Percentiles rank a stretch among this genome's conserved stretches.
phyloP scores from a whole-genome alignment of 2,329 filamentous ascomycete genomes.

The Hirsutella rhossiliensis region DNA sequence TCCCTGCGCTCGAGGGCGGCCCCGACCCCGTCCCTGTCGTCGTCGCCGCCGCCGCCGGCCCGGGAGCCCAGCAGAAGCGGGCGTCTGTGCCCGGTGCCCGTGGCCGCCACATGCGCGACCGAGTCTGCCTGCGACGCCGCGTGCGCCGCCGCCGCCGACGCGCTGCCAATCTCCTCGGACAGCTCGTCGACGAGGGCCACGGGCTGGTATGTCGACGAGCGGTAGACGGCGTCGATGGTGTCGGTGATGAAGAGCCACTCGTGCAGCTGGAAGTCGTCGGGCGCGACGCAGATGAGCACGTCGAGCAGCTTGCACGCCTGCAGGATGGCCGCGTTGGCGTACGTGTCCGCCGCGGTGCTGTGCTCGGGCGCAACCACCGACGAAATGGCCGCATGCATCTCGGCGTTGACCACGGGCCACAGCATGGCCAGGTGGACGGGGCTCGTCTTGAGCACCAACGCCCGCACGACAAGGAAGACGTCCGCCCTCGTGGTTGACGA shows the following conservation, averaged over 20 bases:
- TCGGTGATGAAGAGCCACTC: constrained; percentile 98
- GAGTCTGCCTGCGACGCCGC: background rate
- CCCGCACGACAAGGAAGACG: constrained; percentile 76
- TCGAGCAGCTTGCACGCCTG: constrained; percentile 94
- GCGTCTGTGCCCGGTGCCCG: background rate
- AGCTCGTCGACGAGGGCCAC: constrained; percentile 75
- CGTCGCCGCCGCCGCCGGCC: constrained; percentile 8
- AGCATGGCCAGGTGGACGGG: constrained; percentile 69
- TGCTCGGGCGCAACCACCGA: constrained; percentile 59
- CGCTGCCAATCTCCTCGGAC: constrained; percentile 57
- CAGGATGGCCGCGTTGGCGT: constrained; percentile 63
- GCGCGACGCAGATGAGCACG: constrained; percentile 70
- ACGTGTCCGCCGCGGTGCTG: constrained; percentile 54
- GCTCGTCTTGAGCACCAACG: constrained; percentile 67
- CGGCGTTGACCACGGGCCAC: constrained; percentile 83
- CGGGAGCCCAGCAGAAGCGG: background rate
- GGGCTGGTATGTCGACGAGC: constrained; percentile 54
- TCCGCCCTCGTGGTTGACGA: constrained; percentile 84
- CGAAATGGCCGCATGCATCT: constrained; percentile 69
- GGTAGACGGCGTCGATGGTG: constrained; percentile 91
- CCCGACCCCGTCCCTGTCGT: constrained; percentile 20
- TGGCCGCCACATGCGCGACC: background rate
- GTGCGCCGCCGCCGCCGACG: constrained; percentile 8
- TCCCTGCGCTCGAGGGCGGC: constrained; percentile 47
- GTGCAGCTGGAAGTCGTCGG: constrained; percentile 95